These are phyloP conservation scores for Thermothelomyces thermophilus DNA, from an alignment of 2,329 filamentous ascomycete species.

Conservation along the genomic window DNA sequence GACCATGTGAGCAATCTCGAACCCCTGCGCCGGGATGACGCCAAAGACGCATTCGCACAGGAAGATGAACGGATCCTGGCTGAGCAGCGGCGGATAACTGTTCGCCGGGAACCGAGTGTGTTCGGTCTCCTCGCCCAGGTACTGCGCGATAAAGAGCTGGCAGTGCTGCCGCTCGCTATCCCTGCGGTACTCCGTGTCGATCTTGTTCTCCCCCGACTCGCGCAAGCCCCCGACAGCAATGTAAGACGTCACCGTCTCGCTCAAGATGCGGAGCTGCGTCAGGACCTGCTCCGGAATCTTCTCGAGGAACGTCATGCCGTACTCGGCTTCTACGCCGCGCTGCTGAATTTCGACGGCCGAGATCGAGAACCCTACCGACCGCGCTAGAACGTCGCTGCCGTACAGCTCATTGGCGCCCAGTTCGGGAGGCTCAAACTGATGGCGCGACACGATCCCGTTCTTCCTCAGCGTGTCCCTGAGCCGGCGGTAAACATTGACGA, in stretches of 20 bases:
- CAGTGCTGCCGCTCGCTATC: constrained; percentile 67
- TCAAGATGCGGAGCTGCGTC: constrained; percentile 79
- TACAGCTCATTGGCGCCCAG: constrained; percentile 40
- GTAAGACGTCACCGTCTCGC: constrained; percentile 84
- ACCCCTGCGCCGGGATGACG: constrained; percentile 57
- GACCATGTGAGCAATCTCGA: constrained; percentile 73
- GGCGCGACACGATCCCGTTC: constrained; percentile 44
- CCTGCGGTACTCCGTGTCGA: constrained; percentile 59
- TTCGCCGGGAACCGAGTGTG: constrained; percentile 38
- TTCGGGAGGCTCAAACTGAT: constrained; percentile 29
- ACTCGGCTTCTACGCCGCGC: constrained; percentile 69
- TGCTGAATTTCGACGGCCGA: constrained; percentile 87
- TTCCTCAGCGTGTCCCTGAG: constrained; percentile 51
- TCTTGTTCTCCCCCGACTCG: constrained; percentile 51
- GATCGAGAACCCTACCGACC: constrained; percentile 74
- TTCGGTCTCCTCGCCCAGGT: constrained; percentile 38
- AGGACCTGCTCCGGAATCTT: constrained; percentile 78
- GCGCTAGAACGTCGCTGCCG: constrained; percentile 54
- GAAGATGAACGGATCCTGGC: constrained; percentile 70
- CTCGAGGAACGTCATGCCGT: constrained; percentile 69
- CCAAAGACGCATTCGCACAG: constrained; percentile 71
- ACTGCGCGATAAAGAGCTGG: constrained; percentile 64
- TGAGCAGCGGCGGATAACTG: constrained; percentile 52
- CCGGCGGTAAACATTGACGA: constrained; percentile 55
- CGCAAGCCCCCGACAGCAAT: constrained; percentile 67